These are phyloP conservation scores for Daldinia sp. DNA, from an alignment of 2,329 filamentous ascomycete genomes.

Conservation along the genomic window DNA sequence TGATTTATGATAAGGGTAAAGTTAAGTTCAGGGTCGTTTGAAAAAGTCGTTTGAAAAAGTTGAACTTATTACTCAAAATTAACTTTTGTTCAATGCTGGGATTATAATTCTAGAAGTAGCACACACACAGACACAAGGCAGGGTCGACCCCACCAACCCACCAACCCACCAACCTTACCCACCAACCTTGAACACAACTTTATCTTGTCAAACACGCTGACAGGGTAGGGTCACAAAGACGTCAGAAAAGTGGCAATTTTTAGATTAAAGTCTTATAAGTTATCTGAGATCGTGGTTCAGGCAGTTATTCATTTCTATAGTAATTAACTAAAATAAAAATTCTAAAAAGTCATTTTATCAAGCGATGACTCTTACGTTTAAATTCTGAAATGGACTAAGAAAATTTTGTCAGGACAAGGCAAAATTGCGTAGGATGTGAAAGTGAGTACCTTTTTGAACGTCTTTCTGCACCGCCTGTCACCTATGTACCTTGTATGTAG, in stretches of 20 bases:
- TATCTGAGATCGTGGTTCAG: no score
- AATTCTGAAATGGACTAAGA: no score
- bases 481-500: no score
- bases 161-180: no score
- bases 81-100: background rate
- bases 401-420: no score
- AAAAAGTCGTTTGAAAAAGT: background rate
- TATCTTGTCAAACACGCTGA: background rate
- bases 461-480: background rate
- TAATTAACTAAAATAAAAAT: no score
- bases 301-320: no score
- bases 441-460: background rate
- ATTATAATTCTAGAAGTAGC: background rate
- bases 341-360: no score
- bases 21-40: background rate
- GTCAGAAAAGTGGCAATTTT: no score
- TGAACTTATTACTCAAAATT: background rate
- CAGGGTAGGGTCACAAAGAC: no score
- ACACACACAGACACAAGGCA: background rate
- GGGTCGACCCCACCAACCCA: conserved; percentile 3
- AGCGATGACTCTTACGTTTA: no score
- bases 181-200: background rate
- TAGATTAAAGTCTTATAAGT: no score
- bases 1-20: background rate
- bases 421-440: background rate